Evolutionary conservation across 164 flowering plant species (phyloP), one percentile per base, ranked within the genome.

Genomic region (Liquidambar formosana): DNA sequence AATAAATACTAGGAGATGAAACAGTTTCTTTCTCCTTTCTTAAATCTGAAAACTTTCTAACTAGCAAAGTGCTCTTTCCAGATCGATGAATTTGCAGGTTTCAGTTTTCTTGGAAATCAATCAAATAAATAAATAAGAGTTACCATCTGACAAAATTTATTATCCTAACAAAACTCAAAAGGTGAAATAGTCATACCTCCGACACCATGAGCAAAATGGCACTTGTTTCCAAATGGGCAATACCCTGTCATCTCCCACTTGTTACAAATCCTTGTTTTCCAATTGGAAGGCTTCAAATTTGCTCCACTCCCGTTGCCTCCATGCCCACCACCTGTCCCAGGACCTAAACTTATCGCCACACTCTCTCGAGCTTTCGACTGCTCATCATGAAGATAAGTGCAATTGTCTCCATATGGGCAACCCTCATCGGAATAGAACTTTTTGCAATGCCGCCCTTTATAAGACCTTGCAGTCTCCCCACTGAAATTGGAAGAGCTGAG

Each of bases 181-280:
- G 41, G 41, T 2, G 4, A 2, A 33, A 33, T 33, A 33, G 2
- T 25, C 75, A 70, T 89, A 95, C 99, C 99, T 82, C 82, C 88
- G 22, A 76, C 76, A 0, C 99, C 99, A 83, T 95, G 99, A 73
- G 99, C 99, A 74, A 95, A 95, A 85, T 95, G 97, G 76, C 99
- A 95, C 79, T 95, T 95, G 86, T 71, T 88, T 46, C 99, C 99
- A 66, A 95, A 95, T 2, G 99, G 99, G 71, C 99, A 95, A 71
- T 88, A 88, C 61, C 99, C 99, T 10, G 99, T 95, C 64, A 79
- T 77, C 82, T 95, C 99, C 99, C 99, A 95, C 83, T 95, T 95
- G 72, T 95, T 95, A 71, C 99, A 95, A 64, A 95, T 91, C 85
- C 97, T 88, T 3, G 99, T 95, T 69, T 95, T 95, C 99, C 99